Conservation (phyloP, 208 protist genomes). For the Zelonia costaricensis region DNA sequence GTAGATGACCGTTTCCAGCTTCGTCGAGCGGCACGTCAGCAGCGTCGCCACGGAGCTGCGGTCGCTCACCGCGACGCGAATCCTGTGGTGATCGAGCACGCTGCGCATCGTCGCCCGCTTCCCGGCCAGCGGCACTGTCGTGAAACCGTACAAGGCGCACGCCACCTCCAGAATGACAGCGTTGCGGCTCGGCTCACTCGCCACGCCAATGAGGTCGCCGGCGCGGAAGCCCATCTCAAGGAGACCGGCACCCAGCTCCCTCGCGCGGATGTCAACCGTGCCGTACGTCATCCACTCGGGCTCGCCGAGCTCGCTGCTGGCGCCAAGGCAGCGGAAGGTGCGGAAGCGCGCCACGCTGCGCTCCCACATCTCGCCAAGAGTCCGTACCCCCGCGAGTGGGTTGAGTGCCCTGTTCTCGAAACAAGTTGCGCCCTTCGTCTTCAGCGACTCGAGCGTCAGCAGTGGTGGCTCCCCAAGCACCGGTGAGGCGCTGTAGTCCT, state of each 20-base stretch:
- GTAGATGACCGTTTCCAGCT: conserved; percentile 74
- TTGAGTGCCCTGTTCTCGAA: conserved; percentile 30
- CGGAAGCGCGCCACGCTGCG: conserved; percentile 54
- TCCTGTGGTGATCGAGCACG: conserved; percentile 75
- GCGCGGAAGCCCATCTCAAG: conserved; percentile 46
- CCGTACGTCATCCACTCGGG: conserved; percentile 76
- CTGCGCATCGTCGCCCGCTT: conserved; percentile 50
- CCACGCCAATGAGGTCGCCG: conserved; percentile 82
- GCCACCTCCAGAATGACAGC: conserved; percentile 71
- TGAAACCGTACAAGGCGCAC: conserved; percentile 69
- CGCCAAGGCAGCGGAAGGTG: conserved; percentile 62
- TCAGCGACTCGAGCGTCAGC: conserved; percentile 51
- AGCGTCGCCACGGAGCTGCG: conserved; percentile 61
- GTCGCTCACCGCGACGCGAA: conserved; percentile 69
- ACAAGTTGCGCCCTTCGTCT: conserved; percentile 35
- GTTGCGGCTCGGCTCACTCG: conserved; percentile 61
- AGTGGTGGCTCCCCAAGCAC: conserved; percentile 37
- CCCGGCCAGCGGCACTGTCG: conserved; percentile 69
- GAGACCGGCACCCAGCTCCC: conserved; percentile 76
- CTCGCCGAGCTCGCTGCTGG: conserved; percentile 44
- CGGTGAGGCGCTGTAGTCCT: conserved; percentile 36
- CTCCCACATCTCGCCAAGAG: conserved; percentile 70
- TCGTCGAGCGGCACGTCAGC: conserved; percentile 76
- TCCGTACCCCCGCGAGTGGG: conserved; percentile 37
- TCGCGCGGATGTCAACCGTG: conserved; percentile 58